Base-by-base conservation (phyloP, 345 rosid species). In the Microcos paniculata region DNA sequence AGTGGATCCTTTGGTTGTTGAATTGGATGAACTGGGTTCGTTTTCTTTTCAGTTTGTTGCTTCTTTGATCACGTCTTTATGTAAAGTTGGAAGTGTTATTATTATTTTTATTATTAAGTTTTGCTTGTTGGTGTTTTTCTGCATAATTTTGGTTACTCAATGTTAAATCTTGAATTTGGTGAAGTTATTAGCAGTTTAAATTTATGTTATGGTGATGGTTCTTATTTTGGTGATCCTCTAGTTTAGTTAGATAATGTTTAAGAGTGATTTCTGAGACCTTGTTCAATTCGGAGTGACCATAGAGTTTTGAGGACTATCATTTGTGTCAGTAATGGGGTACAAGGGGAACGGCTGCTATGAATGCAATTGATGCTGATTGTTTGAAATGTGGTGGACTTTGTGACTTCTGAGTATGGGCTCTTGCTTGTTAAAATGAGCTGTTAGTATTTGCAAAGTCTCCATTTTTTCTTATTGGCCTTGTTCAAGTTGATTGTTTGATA, bases 21-120 rank as follows among this genome's bases (percentile, higher is more conserved):
- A 96, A 77, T 86, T 96, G 89, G 99, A 96, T 80, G 90, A 91
- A 75, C 79, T 93, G 81, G 99, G 99, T 96, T 79, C 63, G 89
- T 76, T 28, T 40, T 8, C 53, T 14, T 77, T 55, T 74, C 48
- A 3, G 21, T 31, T 6, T 21, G 28, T 61, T 46, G 63, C 30
- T 23, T 14, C 33, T 72, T 3, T 28, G 26, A 18, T 18, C 7
- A 6, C 38, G 11, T 35, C 18, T 31, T 62, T 63, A 61, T 61
- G 14, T 16, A 3, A 4, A 2, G 21, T 49, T 49, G 0, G 15
- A 43, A 19, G 24, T 62, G n/a, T n/a, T n/a, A n/a, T n/a, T n/a
- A n/a, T n/a, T n/a, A n/a, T n/a, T n/a, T n/a, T n/a, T n/a, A n/a
- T n/a, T n/a, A n/a, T n/a, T n/a, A n/a, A 6, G 18, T 1, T 28